phyloP scores from a whole-genome alignment of 1,284 basidiomycete species.

The Pyrrhoderma lamaoense region DNA sequence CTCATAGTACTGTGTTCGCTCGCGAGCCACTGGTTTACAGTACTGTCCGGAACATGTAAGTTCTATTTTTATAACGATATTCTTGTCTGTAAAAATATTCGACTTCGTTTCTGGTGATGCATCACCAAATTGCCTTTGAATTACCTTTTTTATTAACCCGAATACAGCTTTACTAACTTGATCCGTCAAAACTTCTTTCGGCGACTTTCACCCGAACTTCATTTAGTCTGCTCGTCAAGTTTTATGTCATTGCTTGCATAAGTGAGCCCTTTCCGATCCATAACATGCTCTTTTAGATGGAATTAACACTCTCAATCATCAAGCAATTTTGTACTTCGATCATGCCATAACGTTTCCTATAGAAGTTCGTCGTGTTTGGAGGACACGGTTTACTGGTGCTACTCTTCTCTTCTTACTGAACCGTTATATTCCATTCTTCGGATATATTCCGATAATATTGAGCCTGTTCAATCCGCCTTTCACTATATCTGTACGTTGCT shows the following conservation, averaged over 20 bases:
- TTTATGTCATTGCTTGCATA: constrained; percentile 14
- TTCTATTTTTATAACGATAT: background rate
- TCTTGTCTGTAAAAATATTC: too few relatives aligned
- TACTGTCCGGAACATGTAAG: too few relatives aligned
- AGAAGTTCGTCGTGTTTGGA: constrained; percentile 15
- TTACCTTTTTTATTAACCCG: too few relatives aligned
- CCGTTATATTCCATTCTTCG: constrained; percentile 16
- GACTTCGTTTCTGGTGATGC: too few relatives aligned
- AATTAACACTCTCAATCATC: background rate
- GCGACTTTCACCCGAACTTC: background rate
- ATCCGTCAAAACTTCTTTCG: constrained; percentile 3
- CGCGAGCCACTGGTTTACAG: too few relatives aligned
- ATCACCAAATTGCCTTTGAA: too few relatives aligned
- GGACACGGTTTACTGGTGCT: constrained; percentile 12
- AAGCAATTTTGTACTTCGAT: constrained; percentile 17
- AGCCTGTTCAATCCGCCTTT: constrained; percentile 13
- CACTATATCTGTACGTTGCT: constrained; percentile 10
- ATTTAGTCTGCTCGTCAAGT: constrained; percentile 16
- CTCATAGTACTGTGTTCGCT: too few relatives aligned
- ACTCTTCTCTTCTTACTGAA: constrained; percentile 15
- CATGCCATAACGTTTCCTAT: constrained; percentile 11
- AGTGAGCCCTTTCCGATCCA: constrained; percentile 5
- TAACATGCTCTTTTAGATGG: background rate
- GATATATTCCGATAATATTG: constrained; percentile 12
- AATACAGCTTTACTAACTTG: background rate